Conservation (phyloP, 2,329 filamentous ascomycete species). For the Chalaropsis ovoidea region DNA sequence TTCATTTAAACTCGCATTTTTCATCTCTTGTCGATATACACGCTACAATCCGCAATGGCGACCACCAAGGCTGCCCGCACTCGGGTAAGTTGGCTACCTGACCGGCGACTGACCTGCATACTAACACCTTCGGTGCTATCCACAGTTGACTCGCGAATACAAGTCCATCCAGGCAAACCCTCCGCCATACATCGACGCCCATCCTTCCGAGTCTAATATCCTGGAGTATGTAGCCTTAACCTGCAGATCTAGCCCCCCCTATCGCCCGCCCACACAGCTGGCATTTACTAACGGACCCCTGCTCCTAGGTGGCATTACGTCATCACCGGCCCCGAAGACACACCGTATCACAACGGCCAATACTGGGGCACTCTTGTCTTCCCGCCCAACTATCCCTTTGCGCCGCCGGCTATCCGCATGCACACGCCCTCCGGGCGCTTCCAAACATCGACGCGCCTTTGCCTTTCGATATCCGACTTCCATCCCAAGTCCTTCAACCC, state of each 20-base stretch:
- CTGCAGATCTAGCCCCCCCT: not conserved
- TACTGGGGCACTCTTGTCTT: constrained; percentile 98
- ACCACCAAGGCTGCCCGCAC: constrained; percentile 64
- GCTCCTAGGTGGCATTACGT: constrained; percentile 75
- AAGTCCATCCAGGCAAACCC: constrained; percentile 60
- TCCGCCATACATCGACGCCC: constrained; percentile 77
- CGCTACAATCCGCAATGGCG: constrained; percentile 38
- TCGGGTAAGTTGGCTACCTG: constrained; percentile 44
- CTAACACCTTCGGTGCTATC: not conserved
- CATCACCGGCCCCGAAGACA: constrained; percentile 85
- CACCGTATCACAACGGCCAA: constrained; percentile 86
- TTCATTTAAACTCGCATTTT: constrained; percentile 14
- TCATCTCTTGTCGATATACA: not conserved
- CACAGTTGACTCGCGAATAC: constrained; percentile 51
- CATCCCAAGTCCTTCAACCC: constrained; percentile 98
- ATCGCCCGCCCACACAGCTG: not conserved
- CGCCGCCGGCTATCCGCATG: constrained; percentile 95
- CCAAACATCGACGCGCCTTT: constrained; percentile 81
- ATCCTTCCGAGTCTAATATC: constrained; percentile 84
- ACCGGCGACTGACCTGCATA: not conserved
- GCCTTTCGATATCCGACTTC: constrained; percentile 93
- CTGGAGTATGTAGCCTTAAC: constrained; percentile 55
- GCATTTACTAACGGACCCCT: constrained; percentile 26
- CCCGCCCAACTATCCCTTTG: constrained; percentile 92
- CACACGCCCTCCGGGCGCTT: constrained; percentile 95